Evolutionary conservation across 2,329 filamentous ascomycete species (phyloP), one percentile per base, ranked within the genome.

Genomic region (Fusarium floridanum): DNA sequence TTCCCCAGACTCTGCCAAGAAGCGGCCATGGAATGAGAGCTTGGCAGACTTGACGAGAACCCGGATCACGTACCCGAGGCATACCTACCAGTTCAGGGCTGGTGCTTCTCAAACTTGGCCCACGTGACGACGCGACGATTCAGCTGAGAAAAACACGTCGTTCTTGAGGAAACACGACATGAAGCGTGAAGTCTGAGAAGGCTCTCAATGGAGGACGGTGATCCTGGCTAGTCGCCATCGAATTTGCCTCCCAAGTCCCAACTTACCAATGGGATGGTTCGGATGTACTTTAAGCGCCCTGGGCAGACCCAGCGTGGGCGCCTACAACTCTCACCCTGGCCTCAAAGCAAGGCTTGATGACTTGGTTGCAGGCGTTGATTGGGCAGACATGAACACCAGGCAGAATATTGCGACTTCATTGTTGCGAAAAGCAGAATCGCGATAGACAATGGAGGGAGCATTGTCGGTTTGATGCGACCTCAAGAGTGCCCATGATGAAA

Each of bases 301-400:
- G 41, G 48, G 32, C 39, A 64, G 41, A 53, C 66, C 72, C 72
- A 72, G 63, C 66, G 73, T 65, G 61, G 61, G 73, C 73, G 73
- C 73, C 67, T 75, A 71, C 64, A 64, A 53, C 48, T 71, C 24
- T 63, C 66, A 59, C 57, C 48, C 36, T 50, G 64, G 48, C 66
- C 66, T 65, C 53, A 57, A 37, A 60, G 56, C 50, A 36, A 60
- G 61, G 45, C 36, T 64, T 27, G 20, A 70, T 66, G 66, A 60
- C 62, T 66, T 67, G 68, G 57, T 64, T 53, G 27, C 20, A 32
- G 34, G 9, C 41, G 43, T 11, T 71, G 73, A 75, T 75, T 75
- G 73, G 48, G 48, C 27, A n/a, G 73, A 9, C 20, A 45, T 55
- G 36, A 32, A 11, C 22, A 32, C 34, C 27, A 56, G 37, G 55